These are phyloP conservation scores for Proliferodiscus dingleyae DNA, from an alignment of 2,329 filamentous ascomycete genomes.

Conservation along the genomic window DNA sequence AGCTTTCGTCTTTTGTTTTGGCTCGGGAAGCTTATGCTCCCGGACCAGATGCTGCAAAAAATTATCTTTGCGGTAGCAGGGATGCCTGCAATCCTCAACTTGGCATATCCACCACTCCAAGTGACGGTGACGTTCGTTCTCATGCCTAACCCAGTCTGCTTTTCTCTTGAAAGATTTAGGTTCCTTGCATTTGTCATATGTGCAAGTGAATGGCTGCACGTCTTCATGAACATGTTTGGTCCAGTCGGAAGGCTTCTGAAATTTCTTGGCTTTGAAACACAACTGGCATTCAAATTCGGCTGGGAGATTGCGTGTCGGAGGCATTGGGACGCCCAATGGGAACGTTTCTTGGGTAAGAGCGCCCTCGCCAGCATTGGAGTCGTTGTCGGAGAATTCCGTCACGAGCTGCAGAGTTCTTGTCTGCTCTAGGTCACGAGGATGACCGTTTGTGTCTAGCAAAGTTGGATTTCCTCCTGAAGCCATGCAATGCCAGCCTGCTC, in stretches of 20 bases:
- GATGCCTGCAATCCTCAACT: conserved; percentile 73
- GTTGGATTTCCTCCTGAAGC: conserved; percentile 62
- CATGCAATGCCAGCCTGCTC: conserved; percentile 58
- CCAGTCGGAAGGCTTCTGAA: conserved; percentile 91
- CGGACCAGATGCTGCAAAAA: conserved; percentile 89
- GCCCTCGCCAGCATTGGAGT: conserved; percentile 64
- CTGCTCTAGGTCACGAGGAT: conserved; percentile 54
- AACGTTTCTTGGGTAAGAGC: conserved; percentile 69
- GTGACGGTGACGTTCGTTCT: conserved; percentile 86
- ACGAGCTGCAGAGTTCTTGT: conserved; percentile 49
- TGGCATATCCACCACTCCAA: conserved; percentile 89
- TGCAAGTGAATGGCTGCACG: conserved; percentile 88
- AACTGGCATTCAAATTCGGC: conserved; percentile 87
- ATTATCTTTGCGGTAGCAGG: conserved; percentile 84
- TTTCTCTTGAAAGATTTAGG: conserved; percentile 93
- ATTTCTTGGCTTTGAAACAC: conserved; percentile 80
- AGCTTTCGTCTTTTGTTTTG: conserved; percentile 71
- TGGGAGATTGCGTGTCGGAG: conserved; percentile 70
- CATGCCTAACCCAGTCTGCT: conserved; percentile 91
- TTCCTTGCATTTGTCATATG: conserved; percentile 76
- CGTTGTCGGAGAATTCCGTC: conserved; percentile 57
- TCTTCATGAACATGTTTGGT: conserved; percentile 95
- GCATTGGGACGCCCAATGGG: conserved; percentile 74
- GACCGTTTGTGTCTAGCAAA: conserved; percentile 55
- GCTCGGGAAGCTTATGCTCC: conserved; percentile 82